phyloP scores from a whole-genome alignment of 805 yeast genomes.

The Suhomyces pyralidae region DNA sequence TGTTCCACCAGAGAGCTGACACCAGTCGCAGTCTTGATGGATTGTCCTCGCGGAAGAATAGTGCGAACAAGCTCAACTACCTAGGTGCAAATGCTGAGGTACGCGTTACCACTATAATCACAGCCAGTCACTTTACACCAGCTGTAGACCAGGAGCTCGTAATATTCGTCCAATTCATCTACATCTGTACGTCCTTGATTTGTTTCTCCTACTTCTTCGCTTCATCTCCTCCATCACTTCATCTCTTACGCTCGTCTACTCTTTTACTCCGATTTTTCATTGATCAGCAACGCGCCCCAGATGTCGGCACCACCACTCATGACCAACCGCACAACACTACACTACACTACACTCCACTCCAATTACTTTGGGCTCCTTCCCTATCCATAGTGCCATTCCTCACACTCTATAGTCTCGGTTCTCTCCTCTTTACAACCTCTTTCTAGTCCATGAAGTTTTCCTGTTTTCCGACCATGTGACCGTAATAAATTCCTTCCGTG shows the following conservation, averaged over 20 bases:
- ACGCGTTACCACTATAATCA: no score
- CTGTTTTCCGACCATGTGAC: not conserved
- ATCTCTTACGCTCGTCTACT: no score
- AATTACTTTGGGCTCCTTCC: not conserved
- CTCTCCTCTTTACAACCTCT: not conserved
- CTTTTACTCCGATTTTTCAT: no score
- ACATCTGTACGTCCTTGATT: not conserved
- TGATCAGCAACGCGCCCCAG: not conserved
- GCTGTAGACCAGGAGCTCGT: not conserved
- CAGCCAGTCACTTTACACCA: not conserved
- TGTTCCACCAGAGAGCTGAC: not conserved
- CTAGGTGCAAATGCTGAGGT: not conserved
- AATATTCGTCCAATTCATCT: not conserved
- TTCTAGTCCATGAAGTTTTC: not conserved
- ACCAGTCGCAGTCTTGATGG: not conserved
- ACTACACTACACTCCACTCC: not conserved
- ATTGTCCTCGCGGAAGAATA: not conserved
- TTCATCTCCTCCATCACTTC: no score
- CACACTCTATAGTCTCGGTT: not conserved
- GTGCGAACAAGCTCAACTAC: not conserved
- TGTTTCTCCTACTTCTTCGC: not conserved
- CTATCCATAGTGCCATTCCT: not conserved
- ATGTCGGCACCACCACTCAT: not conserved
- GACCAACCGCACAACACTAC: not conserved
- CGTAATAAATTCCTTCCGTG: not conserved